A percentile compares a stretch with the other conserved stretches of the same genome.
These are phyloP conservation scores for Solanum aculeatissimum DNA, from an alignment of 305 asterid genomes.

Conservation along the genomic window DNA sequence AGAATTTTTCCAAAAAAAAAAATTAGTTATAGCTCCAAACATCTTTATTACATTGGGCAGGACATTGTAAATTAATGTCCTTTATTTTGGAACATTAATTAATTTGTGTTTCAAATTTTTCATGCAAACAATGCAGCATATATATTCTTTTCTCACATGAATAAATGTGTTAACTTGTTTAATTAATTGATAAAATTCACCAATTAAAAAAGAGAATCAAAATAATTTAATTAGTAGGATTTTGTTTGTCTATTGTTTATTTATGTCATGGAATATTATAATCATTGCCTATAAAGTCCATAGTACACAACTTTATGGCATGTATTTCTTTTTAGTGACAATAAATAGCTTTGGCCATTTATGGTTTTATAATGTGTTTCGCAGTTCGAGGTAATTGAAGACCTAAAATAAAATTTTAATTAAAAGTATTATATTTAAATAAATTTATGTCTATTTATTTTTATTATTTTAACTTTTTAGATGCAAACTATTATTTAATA, in stretches of 20 bases:
- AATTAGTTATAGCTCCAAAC: background rate
- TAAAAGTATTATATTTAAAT: too few relatives aligned
- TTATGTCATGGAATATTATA: background rate
- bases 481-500: too few relatives aligned
- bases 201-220: background rate
- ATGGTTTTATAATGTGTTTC: background rate
- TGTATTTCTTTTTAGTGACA: background rate
- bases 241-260: background rate
- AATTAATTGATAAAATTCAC: background rate
- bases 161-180: background rate
- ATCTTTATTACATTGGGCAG: background rate
- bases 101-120: background rate
- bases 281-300: background rate
- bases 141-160: background rate
- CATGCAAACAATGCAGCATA: background rate
- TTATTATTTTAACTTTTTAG: too few relatives aligned
- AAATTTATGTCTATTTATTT: too few relatives aligned
- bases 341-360: background rate
- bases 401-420: too few relatives aligned
- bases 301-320: background rate
- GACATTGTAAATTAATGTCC: background rate
- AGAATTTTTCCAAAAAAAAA: too few relatives aligned
- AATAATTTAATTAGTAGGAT: background rate
- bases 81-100: background rate
- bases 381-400: too few relatives aligned